Evolutionary conservation across 495 filamentous ascomycete genomes (phyloP).

Genomic region (Delitschia confertaspora): DNA sequence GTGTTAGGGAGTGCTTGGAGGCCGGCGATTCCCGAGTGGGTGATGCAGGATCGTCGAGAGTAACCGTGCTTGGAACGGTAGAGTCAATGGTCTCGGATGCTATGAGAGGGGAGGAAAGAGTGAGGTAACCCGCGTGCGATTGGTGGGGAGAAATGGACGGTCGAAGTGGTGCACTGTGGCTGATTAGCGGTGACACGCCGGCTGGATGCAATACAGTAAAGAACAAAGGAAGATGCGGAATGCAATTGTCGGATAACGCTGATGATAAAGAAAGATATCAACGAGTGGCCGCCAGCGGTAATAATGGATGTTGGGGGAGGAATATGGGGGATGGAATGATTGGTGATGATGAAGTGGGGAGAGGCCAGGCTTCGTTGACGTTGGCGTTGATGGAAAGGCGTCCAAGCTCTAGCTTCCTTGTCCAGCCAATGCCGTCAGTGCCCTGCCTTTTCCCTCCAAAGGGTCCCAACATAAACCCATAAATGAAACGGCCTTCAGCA

Average conservation of each 20-base stretch:
- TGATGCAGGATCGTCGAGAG: slow-evolving; percentile 24
- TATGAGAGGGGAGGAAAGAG: slow-evolving; percentile 72
- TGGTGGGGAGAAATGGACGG: slow-evolving; percentile 59
- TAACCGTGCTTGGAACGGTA: slow-evolving; percentile 28
- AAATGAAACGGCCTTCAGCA: background rate
- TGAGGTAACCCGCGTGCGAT: slow-evolving; percentile 72
- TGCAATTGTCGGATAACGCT: slow-evolving; percentile 7
- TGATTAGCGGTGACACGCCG: slow-evolving; percentile 26
- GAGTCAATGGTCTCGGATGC: slow-evolving; percentile 44
- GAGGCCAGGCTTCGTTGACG: too few species aligned
- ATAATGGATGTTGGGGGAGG: background rate
- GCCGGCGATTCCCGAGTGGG: slow-evolving; percentile 15
- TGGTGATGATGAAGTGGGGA: too few species aligned
- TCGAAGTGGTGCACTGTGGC: slow-evolving; percentile 41
- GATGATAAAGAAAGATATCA: background rate
- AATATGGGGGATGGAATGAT: too few species aligned
- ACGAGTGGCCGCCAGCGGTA: slow-evolving; percentile 1
- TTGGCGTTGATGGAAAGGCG: slow-evolving; percentile 5
- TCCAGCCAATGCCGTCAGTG: too few species aligned
- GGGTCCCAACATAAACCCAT: too few species aligned
- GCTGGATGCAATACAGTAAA: slow-evolving; percentile 10
- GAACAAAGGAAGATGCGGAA: slow-evolving; percentile 15
- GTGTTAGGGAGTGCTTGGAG: slow-evolving; percentile 19
- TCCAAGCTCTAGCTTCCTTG: too few species aligned
- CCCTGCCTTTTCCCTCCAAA: too few species aligned